phyloP scores from a whole-genome alignment of 148 eudicot genomes.

The Mesembryanthemum crystallinum region DNA sequence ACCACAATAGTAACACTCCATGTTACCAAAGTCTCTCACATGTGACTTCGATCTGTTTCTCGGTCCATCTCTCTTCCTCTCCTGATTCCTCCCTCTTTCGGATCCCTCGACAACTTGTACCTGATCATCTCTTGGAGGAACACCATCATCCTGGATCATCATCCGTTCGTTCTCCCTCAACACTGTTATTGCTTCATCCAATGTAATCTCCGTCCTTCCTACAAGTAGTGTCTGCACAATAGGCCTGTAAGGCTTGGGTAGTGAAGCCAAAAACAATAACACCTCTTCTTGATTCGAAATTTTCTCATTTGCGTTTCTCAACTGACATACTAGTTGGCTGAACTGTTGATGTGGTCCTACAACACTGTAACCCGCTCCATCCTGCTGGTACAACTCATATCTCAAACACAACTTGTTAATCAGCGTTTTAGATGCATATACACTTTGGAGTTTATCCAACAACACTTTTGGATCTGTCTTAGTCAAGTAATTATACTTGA shows the following conservation, averaged over 20 bases:
- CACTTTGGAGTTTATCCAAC: not conserved
- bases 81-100: not conserved
- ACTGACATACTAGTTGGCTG: not conserved
- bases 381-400: not conserved
- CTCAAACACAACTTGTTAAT: not conserved
- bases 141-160: not conserved
- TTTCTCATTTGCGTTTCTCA: not conserved
- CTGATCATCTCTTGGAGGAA: not conserved
- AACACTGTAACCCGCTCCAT: not conserved
- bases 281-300: not conserved
- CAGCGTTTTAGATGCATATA: not conserved
- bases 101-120: not conserved
- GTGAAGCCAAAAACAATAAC: not conserved
- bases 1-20: slow-evolving; percentile 5
- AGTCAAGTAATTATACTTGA: too few relatives aligned
- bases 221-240: not conserved
- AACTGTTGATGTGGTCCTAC: not conserved
- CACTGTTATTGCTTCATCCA: not conserved
- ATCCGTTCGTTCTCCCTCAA: not conserved
- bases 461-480: not conserved
- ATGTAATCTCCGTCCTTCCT: too few relatives aligned
- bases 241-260: not conserved
- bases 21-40: not conserved
- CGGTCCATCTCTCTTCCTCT: not conserved
- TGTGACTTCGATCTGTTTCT: not conserved